Evolutionary conservation across 2,329 filamentous ascomycete species (phyloP).

Genomic region (Claviceps africana): DNA sequence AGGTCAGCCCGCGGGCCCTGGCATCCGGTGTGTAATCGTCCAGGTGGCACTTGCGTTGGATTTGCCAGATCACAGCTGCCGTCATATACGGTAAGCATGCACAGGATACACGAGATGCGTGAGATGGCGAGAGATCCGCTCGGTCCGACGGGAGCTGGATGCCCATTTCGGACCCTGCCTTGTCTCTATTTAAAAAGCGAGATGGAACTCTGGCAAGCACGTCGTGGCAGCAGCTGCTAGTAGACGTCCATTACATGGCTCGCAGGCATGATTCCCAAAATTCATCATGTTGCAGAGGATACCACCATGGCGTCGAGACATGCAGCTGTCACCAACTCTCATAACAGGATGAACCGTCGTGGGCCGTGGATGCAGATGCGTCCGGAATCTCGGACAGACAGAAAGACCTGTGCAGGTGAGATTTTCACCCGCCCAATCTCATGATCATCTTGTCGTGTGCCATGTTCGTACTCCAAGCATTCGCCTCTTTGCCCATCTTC

Average conservation of each 20-base stretch:
- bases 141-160: neutral
- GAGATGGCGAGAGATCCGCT: constrained; percentile 1
- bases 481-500: neutral
- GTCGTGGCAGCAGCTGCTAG: neutral
- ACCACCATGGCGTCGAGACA: neutral
- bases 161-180: neutral
- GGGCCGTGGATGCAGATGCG: neutral
- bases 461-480: neutral
- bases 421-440: no score
- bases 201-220: neutral
- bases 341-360: neutral
- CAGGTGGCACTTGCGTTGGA: neutral
- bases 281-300: neutral
- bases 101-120: no score
- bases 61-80: neutral
- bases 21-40: neutral
- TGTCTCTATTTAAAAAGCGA: neutral
- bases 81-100: neutral
- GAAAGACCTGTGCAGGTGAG: neutral
- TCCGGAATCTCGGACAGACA: neutral
- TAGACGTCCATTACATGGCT: neutral
- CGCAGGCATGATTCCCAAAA: neutral
- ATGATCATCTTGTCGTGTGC: neutral
- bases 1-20: neutral
- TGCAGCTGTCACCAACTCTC: neutral